Evolutionary conservation across 495 filamentous ascomycete genomes (phyloP).

Genomic region (Chaetomium tenue): DNA sequence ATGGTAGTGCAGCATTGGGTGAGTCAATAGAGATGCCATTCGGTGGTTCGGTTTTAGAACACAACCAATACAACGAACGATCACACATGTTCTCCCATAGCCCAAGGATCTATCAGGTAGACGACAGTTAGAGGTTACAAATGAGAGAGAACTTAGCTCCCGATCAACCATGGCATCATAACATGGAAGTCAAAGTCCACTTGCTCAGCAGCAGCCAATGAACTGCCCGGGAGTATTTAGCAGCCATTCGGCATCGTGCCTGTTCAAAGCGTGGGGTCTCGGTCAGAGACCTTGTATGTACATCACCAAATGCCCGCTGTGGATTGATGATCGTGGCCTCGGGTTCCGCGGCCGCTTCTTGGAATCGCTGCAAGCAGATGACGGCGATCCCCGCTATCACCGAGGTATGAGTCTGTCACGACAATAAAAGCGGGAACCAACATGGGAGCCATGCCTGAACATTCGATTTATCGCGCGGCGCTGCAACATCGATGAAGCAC

Average conservation of each 20-base stretch:
- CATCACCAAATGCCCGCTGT: neutral
- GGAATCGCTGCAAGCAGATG: neutral
- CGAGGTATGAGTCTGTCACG: neutral
- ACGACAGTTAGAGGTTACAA: too few species aligned
- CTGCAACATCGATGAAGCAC: neutral
- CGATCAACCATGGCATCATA: neutral
- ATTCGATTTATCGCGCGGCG: slow-evolving; percentile 13
- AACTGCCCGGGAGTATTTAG: neutral
- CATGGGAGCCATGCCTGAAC: neutral
- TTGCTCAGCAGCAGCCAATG: neutral
- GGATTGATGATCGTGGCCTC: neutral
- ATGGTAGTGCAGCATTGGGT: too few species aligned
- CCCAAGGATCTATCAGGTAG: too few species aligned
- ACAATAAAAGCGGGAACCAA: neutral
- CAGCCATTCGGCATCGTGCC: slow-evolving; percentile 4
- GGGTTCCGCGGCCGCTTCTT: neutral
- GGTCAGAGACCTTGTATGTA: neutral
- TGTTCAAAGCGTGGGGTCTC: slow-evolving; percentile 2
- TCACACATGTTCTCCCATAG: too few species aligned
- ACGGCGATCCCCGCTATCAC: slow-evolving; percentile 1
- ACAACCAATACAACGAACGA: too few species aligned
- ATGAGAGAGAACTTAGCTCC: neutral
- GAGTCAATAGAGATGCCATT: too few species aligned
- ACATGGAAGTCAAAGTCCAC: neutral
- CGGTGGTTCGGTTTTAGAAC: too few species aligned